phyloP scores from a whole-genome alignment of 345 rosid species.

The Dipteronia dyeriana region DNA sequence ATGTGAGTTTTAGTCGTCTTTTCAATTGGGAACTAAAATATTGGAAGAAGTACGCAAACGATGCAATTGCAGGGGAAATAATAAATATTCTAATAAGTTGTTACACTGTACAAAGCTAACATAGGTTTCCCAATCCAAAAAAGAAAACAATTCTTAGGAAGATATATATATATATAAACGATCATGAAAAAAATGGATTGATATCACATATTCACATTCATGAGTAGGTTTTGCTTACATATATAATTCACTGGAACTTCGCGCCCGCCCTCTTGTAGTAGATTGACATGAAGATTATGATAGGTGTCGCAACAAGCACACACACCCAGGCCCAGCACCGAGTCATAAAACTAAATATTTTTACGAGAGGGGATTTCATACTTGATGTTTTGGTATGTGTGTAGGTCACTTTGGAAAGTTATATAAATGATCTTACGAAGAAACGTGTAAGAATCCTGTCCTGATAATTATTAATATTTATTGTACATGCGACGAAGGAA shows the following conservation, averaged over 20 bases:
- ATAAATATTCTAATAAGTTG: background rate
- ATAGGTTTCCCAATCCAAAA: background rate
- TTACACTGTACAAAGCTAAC: slow-evolving; percentile 13
- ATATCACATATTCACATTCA: slow-evolving; percentile 1
- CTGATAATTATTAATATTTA: no score
- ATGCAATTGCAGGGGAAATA: no score
- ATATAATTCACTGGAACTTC: background rate
- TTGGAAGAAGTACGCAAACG: background rate
- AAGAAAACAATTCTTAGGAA: slow-evolving; percentile 5
- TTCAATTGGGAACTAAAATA: background rate
- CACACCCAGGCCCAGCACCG: no score
- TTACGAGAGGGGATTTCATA: no score
- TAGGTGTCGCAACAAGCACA: background rate
- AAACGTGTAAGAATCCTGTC: no score
- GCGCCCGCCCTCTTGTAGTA: background rate
- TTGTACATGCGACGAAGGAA: no score
- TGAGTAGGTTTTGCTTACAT: slow-evolving; percentile 11
- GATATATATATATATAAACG: background rate
- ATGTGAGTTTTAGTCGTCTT: background rate
- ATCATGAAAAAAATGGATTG: background rate
- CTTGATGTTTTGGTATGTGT: no score
- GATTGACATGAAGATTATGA: background rate
- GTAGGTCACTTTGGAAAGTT: no score
- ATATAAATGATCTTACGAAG: no score
- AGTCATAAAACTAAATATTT: no score